A percentile compares a stretch with the other conserved stretches of the same genome.
phyloP scores from a whole-genome alignment of 345 rosid species.

The Cardamine chenopodiifolia region DNA sequence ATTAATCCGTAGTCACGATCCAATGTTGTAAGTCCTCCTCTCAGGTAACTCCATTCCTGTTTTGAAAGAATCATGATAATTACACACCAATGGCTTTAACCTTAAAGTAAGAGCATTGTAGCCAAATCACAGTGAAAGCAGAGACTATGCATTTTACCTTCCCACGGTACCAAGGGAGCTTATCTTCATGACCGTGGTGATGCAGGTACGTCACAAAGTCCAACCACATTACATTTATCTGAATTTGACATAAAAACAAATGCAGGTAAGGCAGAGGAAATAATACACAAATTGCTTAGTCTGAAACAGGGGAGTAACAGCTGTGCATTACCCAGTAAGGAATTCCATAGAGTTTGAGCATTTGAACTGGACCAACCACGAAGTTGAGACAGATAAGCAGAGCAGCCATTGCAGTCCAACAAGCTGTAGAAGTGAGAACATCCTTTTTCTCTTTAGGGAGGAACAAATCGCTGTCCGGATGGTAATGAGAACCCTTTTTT shows the following conservation, averaged over 20 bases:
- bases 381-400: constrained; percentile 57
- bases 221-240: constrained; percentile 84
- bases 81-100: not conserved
- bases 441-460: constrained; percentile 68
- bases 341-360: constrained; percentile 73
- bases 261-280: not conserved
- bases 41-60: constrained; percentile 91
- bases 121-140: constrained; percentile 7
- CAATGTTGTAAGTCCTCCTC: constrained; percentile 92
- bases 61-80: constrained; percentile 10
- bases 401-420: constrained; percentile 76
- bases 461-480: constrained; percentile 79
- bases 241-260: constrained; percentile 16
- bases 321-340: constrained; percentile 61
- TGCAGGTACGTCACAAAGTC: constrained; percentile 86
- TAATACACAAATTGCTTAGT: not conserved
- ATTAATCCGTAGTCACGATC: constrained; percentile 87
- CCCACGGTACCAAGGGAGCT: constrained; percentile 95
- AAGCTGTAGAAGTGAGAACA: constrained; percentile 69
- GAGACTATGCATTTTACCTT: constrained; percentile 50
- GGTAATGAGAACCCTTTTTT: constrained; percentile 83
- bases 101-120: not conserved
- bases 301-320: not conserved
- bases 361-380: constrained; percentile 57
- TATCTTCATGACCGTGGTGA: constrained; percentile 86